Percentiles rank a stretch among this genome's conserved stretches.
These are phyloP conservation scores for Leucaena leucocephala DNA, from an alignment of 306 rosid species.

Conservation along the genomic window DNA sequence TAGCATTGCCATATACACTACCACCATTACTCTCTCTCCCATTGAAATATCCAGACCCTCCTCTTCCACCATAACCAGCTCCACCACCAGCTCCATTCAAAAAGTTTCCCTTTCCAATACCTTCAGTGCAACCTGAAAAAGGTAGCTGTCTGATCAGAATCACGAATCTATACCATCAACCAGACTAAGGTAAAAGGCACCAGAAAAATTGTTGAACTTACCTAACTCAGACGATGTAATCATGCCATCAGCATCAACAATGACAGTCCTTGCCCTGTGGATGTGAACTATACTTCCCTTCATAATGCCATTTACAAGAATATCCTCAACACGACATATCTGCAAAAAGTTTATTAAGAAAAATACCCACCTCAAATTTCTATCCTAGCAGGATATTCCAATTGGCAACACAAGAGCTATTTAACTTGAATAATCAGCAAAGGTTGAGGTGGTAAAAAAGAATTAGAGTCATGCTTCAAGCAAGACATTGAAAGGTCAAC, in stretches of 20 bases:
- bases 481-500: constrained; percentile 20
- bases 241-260: constrained; percentile 67
- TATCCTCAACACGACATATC: constrained; percentile 99
- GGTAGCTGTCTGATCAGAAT: constrained; percentile 43
- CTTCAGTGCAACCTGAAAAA: constrained; percentile 85
- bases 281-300: constrained; percentile 95
- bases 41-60: constrained; percentile 89
- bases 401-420: neutral
- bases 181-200: constrained; percentile 1
- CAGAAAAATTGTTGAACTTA: constrained; percentile 34
- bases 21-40: constrained; percentile 86
- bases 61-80: constrained; percentile 99
- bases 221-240: constrained; percentile 85
- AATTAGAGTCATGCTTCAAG: constrained; percentile 4
- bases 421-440: constrained; percentile 16
- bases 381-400: constrained; percentile 23
- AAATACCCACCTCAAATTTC: constrained; percentile 36
- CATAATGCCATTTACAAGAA: constrained; percentile 81
- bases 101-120: constrained; percentile 94
- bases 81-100: constrained; percentile 99
- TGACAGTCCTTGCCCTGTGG: constrained; percentile 95
- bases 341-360: constrained; percentile 36
- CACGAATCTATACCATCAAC: constrained; percentile 20
- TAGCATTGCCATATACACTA: constrained; percentile 82
- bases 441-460: constrained; percentile 20